These are phyloP conservation scores for Diddensiella transvaalensis DNA, from an alignment of 805 yeast species.

Conservation along the genomic window DNA sequence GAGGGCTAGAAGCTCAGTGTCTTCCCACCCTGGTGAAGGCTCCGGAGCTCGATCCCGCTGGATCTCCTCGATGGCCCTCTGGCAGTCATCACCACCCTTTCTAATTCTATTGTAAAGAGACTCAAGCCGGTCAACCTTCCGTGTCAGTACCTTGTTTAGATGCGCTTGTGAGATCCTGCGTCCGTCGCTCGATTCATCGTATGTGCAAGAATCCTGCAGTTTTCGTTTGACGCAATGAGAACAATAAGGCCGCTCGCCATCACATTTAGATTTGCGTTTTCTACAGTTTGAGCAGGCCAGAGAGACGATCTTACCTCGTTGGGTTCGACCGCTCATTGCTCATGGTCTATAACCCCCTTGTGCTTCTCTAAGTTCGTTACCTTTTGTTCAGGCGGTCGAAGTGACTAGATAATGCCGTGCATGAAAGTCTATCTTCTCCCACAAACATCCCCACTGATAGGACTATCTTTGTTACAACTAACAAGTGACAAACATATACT, in stretches of 20 bases:
- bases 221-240: slow-evolving; percentile 14
- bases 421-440: background rate
- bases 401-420: background rate
- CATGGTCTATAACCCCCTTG: too few relatives aligned
- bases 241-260: slow-evolving; percentile 18
- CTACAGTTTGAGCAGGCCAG: slow-evolving; percentile 17
- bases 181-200: slow-evolving; percentile 18
- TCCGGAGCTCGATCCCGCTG: slow-evolving; percentile 7
- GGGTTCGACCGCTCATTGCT: background rate
- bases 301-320: slow-evolving; percentile 6
- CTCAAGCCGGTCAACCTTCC: slow-evolving; percentile 11
- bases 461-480: too few relatives aligned
- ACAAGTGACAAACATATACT: too few relatives aligned
- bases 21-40: slow-evolving; percentile 13
- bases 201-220: slow-evolving; percentile 10
- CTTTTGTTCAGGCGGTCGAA: too few relatives aligned
- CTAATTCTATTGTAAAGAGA: slow-evolving; percentile 11
- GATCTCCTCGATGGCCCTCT: slow-evolving; percentile 15
- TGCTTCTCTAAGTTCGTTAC: too few relatives aligned
- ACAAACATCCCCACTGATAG: background rate
- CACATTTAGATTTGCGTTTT: slow-evolving; percentile 20
- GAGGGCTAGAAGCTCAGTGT: slow-evolving; percentile 10
- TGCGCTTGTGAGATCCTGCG: slow-evolving; percentile 17
- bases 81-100: slow-evolving; percentile 16
- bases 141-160: slow-evolving; percentile 11